Base-by-base conservation (phyloP, 1,284 basidiomycete genomes). In the Schizophyllum commune region DNA sequence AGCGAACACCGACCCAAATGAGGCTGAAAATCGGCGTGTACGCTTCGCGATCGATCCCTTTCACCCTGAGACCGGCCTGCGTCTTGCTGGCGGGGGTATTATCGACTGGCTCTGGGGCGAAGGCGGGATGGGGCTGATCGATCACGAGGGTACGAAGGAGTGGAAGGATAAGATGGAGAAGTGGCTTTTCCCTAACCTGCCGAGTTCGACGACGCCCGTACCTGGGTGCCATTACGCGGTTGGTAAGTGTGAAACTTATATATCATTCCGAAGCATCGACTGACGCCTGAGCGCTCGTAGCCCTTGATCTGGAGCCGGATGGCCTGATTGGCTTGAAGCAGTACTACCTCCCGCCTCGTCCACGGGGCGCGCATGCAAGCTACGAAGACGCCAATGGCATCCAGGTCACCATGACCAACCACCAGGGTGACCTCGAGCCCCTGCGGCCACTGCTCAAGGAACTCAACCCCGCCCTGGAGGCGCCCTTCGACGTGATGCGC, bases 21-120 rank as follows among this genome's bases (percentile, higher is more conserved):
- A 58, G 27, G 58, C 62, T 2, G 60, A 39, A 13, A 66, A 66
- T 55, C 54, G 61, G 20, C 55, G 62, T 17, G 52, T 66, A 32
- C 65, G 65, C 47, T 64, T 66, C 32, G 60, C 56, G 5, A 66
- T 66, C 32, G 65, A 64, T 52, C 63, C 63, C 9, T 62, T 66
- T 53, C 65, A 66, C 27, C 65, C 65, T 11, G 63, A 66, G 20
- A 54, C 57, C 17, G 57, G 62, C 13, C 60, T 59, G 34, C 63
- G 65, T 21, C 60, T 65, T 19, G 63, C 65, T 52, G 65, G 65
- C 61, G 63, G 65, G n/a, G 62, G 60, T 4, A 57, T 62, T 21
- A 60, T 63, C 20, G 65, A 63, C 33, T 62, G 58, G 32, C 53
- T 64, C 32, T 63, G 63, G 60, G 60, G 61, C 22, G 39, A 52